Conservation (phyloP, 1,284 basidiomycete genomes). For the Wallemia mellicola region DNA sequence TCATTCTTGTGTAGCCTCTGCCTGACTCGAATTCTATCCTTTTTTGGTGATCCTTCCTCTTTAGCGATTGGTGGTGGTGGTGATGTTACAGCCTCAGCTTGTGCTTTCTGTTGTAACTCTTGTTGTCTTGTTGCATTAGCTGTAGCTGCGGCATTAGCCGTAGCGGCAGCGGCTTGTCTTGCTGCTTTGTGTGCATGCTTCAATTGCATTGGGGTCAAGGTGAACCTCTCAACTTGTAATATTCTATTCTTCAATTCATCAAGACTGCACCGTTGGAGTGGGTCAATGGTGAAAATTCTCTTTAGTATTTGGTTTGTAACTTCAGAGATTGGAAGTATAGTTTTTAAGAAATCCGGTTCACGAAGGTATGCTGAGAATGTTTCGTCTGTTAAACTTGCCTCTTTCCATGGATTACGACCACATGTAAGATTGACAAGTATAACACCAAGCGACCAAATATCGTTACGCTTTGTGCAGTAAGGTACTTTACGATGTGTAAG, state of each 20-base stretch:
- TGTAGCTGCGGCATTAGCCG: no score
- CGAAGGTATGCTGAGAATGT: conserved; percentile 37
- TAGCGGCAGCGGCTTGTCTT: background rate
- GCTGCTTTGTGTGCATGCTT: conserved; percentile 14
- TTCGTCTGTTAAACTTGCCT: conserved; percentile 37
- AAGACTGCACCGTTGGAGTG: conserved; percentile 26
- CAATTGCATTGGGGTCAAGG: conserved; percentile 27
- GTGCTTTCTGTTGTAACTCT: no score
- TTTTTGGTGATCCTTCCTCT: no score
- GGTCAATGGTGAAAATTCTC: conserved; percentile 26
- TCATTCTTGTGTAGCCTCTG: no score
- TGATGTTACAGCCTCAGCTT: no score
- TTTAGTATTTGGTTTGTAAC: conserved; percentile 25
- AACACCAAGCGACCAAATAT: conserved; percentile 67
- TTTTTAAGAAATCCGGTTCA: conserved; percentile 35
- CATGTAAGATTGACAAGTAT: conserved; percentile 68
- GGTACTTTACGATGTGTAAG: conserved; percentile 26
- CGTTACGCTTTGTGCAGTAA: conserved; percentile 44
- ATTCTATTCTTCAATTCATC: conserved; percentile 30
- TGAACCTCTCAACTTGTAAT: conserved; percentile 30
- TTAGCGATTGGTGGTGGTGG: no score
- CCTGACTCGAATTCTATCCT: no score
- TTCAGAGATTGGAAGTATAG: conserved; percentile 36
- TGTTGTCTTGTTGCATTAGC: no score
- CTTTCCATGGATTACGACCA: conserved; percentile 61